Conservation (phyloP, 2,329 filamentous ascomycete genomes). For the Phyllosticta citriasiana region DNA sequence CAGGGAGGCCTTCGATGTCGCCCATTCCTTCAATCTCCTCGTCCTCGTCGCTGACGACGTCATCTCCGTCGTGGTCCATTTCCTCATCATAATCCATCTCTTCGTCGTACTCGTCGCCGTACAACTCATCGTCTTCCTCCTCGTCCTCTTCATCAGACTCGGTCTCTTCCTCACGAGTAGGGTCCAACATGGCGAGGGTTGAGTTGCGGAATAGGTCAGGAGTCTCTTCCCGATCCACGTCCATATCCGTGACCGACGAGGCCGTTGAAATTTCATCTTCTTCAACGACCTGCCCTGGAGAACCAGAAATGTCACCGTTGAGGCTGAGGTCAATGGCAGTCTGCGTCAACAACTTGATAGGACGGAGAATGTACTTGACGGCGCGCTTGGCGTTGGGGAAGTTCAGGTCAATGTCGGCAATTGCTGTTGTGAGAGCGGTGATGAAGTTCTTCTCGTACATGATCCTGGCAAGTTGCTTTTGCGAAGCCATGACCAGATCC, state of each 20-base stretch:
- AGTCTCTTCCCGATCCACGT: conserved; percentile 68
- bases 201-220: conserved; percentile 96
- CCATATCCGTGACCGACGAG: conserved; percentile 80
- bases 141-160: conserved; percentile 63
- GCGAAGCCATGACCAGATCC: conserved; percentile 42
- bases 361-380: conserved; percentile 90
- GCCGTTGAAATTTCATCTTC: conserved; percentile 83
- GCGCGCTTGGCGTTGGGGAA: conserved; percentile 88
- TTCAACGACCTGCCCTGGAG: conserved; percentile 50
- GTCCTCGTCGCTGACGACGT: conserved; percentile 79
- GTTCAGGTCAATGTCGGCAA: conserved; percentile 91
- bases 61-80: conserved; percentile 67
- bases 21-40: conserved; percentile 77
- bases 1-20: conserved; percentile 52
- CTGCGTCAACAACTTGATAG: conserved; percentile 75
- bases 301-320: conserved; percentile 60
- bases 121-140: conserved; percentile 60
- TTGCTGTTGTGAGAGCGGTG: conserved; percentile 75
- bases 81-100: conserved; percentile 93
- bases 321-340: conserved; percentile 81
- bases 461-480: conserved; percentile 76
- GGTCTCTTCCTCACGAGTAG: conserved; percentile 69
- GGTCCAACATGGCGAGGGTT: conserved; percentile 87
- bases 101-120: conserved; percentile 77
- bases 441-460: conserved; percentile 99